A percentile compares a stretch with the other conserved stretches of the same genome.
These are phyloP conservation scores for Anastatica hierochuntica DNA, from an alignment of 345 rosid genomes.

Conservation along the genomic window DNA sequence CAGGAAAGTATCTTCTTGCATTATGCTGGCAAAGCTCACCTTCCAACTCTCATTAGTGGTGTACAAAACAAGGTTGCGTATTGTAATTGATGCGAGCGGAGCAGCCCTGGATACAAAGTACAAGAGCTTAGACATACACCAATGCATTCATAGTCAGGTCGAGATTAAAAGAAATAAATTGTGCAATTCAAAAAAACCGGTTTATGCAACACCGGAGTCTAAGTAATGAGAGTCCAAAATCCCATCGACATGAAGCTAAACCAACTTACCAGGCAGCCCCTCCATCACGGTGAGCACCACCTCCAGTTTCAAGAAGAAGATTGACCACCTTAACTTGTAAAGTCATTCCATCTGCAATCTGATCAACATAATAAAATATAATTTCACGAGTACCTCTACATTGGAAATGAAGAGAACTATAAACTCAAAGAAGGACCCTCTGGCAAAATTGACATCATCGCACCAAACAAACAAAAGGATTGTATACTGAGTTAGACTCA, in stretches of 20 bases:
- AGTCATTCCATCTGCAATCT: conserved; percentile 99
- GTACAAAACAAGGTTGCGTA: conserved; percentile 68
- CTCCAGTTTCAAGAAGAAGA: conserved; percentile 87
- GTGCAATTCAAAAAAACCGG: background rate
- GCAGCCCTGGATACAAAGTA: conserved; percentile 57
- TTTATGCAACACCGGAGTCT: background rate
- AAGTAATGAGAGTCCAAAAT: background rate
- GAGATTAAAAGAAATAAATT: background rate
- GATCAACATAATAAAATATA: conserved; percentile 18
- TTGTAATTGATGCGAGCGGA: conserved; percentile 88
- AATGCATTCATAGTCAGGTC: background rate
- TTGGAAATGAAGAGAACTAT: conserved; percentile 1
- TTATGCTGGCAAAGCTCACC: conserved; percentile 35
- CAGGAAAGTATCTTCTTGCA: background rate
- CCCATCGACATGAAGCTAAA: conserved; percentile 1
- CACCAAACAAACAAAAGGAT: background rate
- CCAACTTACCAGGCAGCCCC: conserved; percentile 81
- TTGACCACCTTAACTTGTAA: conserved; percentile 77
- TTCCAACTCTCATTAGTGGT: conserved; percentile 95
- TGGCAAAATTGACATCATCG: background rate
- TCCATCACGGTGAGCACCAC: conserved; percentile 54
- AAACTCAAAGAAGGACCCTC: background rate
- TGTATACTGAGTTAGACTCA: background rate
- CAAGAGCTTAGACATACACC: conserved; percentile 11
- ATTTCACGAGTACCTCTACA: background rate